Conservation (phyloP, 257 asterid genomes). For the Pogostemon cablin region DNA sequence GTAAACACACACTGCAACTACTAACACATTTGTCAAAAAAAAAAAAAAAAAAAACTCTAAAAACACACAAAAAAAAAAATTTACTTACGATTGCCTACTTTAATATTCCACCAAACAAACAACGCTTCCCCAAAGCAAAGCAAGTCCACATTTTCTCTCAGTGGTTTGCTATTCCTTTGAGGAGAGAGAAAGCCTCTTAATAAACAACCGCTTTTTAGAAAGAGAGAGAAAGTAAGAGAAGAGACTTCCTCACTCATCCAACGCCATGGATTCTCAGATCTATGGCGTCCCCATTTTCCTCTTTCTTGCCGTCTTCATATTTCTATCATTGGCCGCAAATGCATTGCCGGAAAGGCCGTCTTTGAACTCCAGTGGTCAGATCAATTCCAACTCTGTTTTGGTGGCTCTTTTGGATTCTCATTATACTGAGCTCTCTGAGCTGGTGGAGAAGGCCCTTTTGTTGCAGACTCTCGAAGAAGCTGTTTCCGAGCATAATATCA, state of each 20-base stretch:
- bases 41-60: background rate
- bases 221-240: conserved; percentile 34
- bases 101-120: conserved; percentile 67
- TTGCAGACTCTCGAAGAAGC: conserved; percentile 83
- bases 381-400: conserved; percentile 84
- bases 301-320: conserved; percentile 30
- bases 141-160: conserved; percentile 40
- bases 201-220: conserved; percentile 30
- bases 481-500: conserved; percentile 73
- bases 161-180: background rate
- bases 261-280: conserved; percentile 90
- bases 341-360: conserved; percentile 64
- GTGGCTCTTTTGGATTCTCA: conserved; percentile 92
- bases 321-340: conserved; percentile 32
- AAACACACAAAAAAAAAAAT: background rate
- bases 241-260: conserved; percentile 24
- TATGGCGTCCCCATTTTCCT: conserved; percentile 56
- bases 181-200: conserved; percentile 22
- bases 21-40: background rate
- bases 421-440: conserved; percentile 90
- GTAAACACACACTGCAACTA: background rate
- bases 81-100: conserved; percentile 29
- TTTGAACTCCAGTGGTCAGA: conserved; percentile 34
- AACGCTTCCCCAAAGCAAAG: conserved; percentile 42
- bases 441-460: conserved; percentile 84